Evolutionary conservation across 2,329 filamentous ascomycete species (phyloP).

Genomic region (Emericellopsis cladophorae): DNA sequence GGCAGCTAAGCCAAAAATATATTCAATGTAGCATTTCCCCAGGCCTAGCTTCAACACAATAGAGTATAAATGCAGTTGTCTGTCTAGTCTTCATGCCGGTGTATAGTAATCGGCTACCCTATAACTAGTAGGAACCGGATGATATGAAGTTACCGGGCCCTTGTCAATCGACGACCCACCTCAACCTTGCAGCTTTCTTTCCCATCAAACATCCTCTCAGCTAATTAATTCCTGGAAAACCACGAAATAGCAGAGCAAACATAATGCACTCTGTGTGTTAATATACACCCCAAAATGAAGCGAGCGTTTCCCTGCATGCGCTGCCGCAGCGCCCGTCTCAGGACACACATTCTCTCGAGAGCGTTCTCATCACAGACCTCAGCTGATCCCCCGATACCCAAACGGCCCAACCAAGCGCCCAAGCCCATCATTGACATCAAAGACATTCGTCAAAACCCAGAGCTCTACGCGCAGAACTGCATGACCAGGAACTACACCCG

Average conservation of each 20-base stretch:
- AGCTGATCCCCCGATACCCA: constrained; percentile 12
- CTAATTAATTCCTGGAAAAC: background rate
- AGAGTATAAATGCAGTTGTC: too few relatives aligned
- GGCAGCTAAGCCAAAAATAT: too few relatives aligned
- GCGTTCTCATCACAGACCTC: constrained; percentile 5
- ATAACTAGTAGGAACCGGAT: too few relatives aligned
- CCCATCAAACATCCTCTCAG: background rate
- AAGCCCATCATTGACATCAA: constrained; percentile 74
- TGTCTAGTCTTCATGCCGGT: too few relatives aligned
- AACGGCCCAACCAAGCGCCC: constrained; percentile 58
- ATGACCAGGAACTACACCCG: constrained; percentile 67
- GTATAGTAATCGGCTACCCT: too few relatives aligned
- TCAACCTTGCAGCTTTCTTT: too few relatives aligned
- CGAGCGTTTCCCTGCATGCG: constrained; percentile 1
- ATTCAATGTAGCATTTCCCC: too few relatives aligned
- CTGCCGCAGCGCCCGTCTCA: constrained; percentile 2
- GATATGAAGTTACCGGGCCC: too few relatives aligned
- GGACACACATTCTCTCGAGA: background rate
- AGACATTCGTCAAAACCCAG: constrained; percentile 76
- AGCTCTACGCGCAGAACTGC: constrained; percentile 73
- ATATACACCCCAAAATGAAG: background rate
- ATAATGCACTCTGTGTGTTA: background rate
- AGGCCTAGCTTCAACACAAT: too few relatives aligned
- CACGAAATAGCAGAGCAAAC: background rate
- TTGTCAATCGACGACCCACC: too few relatives aligned